Percentiles rank a stretch among this genome's conserved stretches.
Evolutionary conservation across 495 filamentous ascomycete genomes (phyloP).

Genomic region (Neurospora intermedia): DNA sequence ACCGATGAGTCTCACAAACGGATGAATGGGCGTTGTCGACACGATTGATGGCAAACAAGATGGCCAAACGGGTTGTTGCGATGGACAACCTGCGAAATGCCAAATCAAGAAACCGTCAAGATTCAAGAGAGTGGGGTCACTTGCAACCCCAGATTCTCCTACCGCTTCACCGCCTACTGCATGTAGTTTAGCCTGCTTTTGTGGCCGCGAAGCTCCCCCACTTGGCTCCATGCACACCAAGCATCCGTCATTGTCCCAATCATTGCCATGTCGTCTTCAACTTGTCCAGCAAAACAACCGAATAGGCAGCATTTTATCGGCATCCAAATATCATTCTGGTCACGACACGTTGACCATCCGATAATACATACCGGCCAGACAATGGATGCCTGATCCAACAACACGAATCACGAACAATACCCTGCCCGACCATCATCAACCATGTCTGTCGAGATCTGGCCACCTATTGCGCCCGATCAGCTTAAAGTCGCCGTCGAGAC

Average conservation of each 20-base stretch:
- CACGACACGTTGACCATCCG: background rate
- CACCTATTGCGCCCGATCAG: slow-evolving; percentile 53
- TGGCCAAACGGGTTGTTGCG: background rate
- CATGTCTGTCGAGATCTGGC: slow-evolving; percentile 73
- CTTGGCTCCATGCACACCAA: background rate
- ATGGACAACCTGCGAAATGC: background rate
- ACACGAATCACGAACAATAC: slow-evolving; percentile 7
- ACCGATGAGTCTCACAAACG: background rate
- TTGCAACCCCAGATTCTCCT: background rate
- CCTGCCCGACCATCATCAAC: slow-evolving; percentile 8
- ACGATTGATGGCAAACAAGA: background rate
- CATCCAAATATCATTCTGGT: background rate
- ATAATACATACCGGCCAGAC: background rate
- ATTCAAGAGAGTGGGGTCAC: background rate
- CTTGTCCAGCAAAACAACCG: slow-evolving; percentile 7
- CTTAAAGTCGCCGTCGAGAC: slow-evolving; percentile 57
- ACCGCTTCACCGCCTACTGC: background rate
- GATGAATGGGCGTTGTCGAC: background rate
- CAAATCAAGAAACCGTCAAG: background rate
- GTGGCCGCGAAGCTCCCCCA: background rate
- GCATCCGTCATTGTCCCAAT: background rate
- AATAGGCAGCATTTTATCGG: background rate
- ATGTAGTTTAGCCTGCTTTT: background rate
- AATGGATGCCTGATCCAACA: slow-evolving; percentile 26
- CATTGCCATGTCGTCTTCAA: background rate